Base-by-base conservation (phyloP, 2,329 filamentous ascomycete species). In the Metarhizium rileyi region DNA sequence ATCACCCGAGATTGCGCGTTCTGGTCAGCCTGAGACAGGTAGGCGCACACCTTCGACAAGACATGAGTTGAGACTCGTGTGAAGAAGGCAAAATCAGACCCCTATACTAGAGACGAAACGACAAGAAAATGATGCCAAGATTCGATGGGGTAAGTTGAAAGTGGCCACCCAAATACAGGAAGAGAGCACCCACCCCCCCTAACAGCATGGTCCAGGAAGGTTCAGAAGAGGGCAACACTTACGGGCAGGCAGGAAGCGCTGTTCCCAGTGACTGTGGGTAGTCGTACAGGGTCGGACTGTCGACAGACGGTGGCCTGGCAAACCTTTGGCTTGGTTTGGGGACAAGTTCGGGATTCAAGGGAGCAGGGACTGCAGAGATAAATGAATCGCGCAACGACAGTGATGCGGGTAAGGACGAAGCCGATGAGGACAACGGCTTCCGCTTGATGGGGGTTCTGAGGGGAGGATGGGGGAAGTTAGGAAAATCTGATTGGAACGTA, bases 261-360 rank as follows among this genome's bases (percentile, higher is more conserved):
- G 53, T 53, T 43, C 56, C 53, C 41, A 55, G 50, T 46, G 57
- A 53, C 20, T 57, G 50, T 40, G 74, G 73, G 57, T 78, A 80
- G 59, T 80, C 76, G 73, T 83, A 82, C 45, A 83, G 66, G 28
- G 77, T 81, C 53, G 78, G 79, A 61, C 78, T 82, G 62, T 83
- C 78, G 49, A 80, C 62, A 14, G 77, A 76, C 56, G 66, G 75
- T 28, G 75, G 73, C 53, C 78, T 71, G n/a, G 71, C 70, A 59
- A 77, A 79, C 46, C 77, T 66, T 53, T 73, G 70, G 44, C 75
- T 74, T n/a, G 77, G 74, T 53, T 70, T 69, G 40, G 46, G 49
- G 38, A 51, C 67, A 22, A 76, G 65, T 52, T 72, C 68, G 47
- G 67, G 62, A 45, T 59, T 65, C 35, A 66, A 64, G 9, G 59